Evolutionary conservation across 306 rosid genomes (phyloP).

Genomic region (Mucuna pruriens): DNA sequence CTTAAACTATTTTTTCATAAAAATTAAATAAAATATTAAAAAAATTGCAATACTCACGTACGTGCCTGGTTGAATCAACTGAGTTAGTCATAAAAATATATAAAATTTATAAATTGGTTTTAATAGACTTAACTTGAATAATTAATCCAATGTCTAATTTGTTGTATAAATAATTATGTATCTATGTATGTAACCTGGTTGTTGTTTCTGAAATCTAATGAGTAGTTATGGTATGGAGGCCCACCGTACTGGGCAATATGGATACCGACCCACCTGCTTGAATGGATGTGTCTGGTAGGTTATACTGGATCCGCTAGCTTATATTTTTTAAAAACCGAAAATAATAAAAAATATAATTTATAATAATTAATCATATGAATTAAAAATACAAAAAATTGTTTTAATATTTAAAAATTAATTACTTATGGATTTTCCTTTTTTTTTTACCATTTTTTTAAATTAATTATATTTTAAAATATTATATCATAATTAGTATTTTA

Average conservation of each 20-base stretch:
- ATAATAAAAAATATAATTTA: background rate
- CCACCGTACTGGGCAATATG: background rate
- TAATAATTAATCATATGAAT: background rate
- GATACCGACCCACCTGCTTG: constrained; percentile 13
- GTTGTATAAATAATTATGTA: background rate
- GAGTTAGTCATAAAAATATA: too few species aligned
- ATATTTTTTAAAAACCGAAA: background rate
- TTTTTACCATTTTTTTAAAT: too few species aligned
- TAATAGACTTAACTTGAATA: too few species aligned
- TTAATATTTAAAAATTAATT: too few species aligned
- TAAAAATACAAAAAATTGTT: too few species aligned
- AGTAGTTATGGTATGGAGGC: background rate
- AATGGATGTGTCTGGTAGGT: background rate
- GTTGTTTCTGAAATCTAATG: background rate
- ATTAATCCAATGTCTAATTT: background rate
- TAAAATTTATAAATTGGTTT: background rate
- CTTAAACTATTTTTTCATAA: too few species aligned
- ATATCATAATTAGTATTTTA: too few species aligned
- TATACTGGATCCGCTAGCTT: background rate
- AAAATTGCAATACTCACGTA: too few species aligned
- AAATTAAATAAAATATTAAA: too few species aligned
- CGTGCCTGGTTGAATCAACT: too few species aligned
- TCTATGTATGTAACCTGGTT: background rate
- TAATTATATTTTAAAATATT: too few species aligned
- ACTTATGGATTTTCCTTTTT: too few species aligned